phyloP scores from a whole-genome alignment of 2,329 filamentous ascomycete species.

The Colletotrichum aenigma region DNA sequence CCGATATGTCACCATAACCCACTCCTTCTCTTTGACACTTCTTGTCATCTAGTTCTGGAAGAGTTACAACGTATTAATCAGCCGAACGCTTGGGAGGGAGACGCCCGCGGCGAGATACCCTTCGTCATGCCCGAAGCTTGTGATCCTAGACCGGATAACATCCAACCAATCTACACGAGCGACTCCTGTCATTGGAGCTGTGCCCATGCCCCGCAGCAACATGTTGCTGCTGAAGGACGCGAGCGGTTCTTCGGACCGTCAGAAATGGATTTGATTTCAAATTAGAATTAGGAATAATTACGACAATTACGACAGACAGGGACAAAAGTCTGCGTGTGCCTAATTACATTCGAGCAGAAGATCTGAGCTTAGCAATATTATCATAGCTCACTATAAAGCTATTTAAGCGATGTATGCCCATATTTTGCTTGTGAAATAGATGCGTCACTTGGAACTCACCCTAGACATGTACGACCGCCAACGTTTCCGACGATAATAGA shows the following conservation, averaged over 20 bases:
- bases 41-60: not conserved
- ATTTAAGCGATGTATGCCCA: rapidly evolving
- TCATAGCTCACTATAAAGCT: not conserved
- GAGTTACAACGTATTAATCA: not conserved
- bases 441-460: not conserved
- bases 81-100: not conserved
- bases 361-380: rapidly evolving
- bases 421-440: rapidly evolving
- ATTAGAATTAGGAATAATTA: not conserved
- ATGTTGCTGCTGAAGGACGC: rapidly evolving
- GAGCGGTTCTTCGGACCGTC: rapidly evolving
- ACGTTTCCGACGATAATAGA: too few species aligned
- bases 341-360: too few species aligned
- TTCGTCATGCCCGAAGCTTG: not conserved
- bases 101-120: not conserved
- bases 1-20: not conserved
- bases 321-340: not conserved
- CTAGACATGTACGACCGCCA: too few species aligned
- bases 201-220: not conserved
- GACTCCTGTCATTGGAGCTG: not conserved
- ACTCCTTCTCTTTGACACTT: not conserved
- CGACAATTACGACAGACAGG: rapidly evolving
- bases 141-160: not conserved
- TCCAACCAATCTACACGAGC: not conserved
- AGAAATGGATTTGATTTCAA: not conserved